Percentiles rank a stretch among this genome's conserved stretches.
Conservation (phyloP, 441 rosid genomes). For the Erysimum cheiri region DNA sequence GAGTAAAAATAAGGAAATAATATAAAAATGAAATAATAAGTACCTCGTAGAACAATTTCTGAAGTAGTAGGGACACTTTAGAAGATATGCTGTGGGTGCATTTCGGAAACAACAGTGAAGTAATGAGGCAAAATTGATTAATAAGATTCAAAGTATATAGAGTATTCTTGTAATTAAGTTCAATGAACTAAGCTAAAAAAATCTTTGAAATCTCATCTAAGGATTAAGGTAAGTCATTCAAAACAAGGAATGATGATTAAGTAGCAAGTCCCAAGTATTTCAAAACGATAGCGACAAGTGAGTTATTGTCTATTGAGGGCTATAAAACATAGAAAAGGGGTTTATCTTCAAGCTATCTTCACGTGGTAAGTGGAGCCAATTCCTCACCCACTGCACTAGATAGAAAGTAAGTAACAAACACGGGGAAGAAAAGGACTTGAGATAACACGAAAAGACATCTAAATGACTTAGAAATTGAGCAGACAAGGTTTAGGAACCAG, state of each 20-base stretch:
- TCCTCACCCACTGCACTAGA: slow-evolving; percentile 46
- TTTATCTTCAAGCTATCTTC: slow-evolving; percentile 38
- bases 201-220: slow-evolving; percentile 11
- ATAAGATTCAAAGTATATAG: slow-evolving; percentile 38
- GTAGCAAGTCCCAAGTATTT: slow-evolving; percentile 34
- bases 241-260: slow-evolving; percentile 38
- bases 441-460: slow-evolving; percentile 42
- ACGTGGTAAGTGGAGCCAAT: slow-evolving; percentile 49
- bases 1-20: slow-evolving; percentile 34
- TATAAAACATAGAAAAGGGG: slow-evolving; percentile 32
- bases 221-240: slow-evolving; percentile 35
- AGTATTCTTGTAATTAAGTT: slow-evolving; percentile 23
- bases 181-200: slow-evolving; percentile 37
- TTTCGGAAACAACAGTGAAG: slow-evolving; percentile 1
- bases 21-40: slow-evolving; percentile 34
- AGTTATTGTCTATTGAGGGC: slow-evolving; percentile 27
- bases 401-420: slow-evolving; percentile 42
- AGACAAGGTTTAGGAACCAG: slow-evolving; percentile 35
- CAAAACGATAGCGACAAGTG: slow-evolving; percentile 40
- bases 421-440: slow-evolving; percentile 42
- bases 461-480: slow-evolving; percentile 39
- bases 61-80: slow-evolving; percentile 30
- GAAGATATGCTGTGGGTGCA: slow-evolving; percentile 37
- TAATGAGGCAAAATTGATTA: slow-evolving; percentile 8
- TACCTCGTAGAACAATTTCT: slow-evolving; percentile 45